Evolutionary conservation across 2,329 filamentous ascomycete species (phyloP).

Genomic region (Aspergillus aculeatinus): DNA sequence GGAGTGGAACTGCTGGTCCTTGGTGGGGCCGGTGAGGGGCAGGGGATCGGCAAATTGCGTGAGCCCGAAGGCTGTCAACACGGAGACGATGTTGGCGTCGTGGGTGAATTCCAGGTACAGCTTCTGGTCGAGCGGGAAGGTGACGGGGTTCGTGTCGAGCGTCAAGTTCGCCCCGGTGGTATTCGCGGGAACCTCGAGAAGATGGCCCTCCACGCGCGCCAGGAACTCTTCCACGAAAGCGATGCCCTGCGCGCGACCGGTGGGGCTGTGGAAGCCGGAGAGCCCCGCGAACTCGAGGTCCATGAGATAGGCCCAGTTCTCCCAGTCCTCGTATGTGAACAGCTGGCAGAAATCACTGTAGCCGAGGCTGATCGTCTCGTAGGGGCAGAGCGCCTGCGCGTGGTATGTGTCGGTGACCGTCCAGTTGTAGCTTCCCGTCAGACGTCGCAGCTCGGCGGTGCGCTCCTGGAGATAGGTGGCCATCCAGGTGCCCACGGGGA

Average conservation of each 20-base stretch:
- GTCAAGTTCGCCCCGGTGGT: slow-evolving; percentile 49
- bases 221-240: slow-evolving; percentile 72
- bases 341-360: slow-evolving; percentile 72
- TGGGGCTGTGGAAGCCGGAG: slow-evolving; percentile 63
- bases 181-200: slow-evolving; percentile 21
- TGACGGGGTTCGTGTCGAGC: slow-evolving; percentile 56
- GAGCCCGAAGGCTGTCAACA: slow-evolving; percentile 71
- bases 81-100: slow-evolving; percentile 69
- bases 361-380: slow-evolving; percentile 74
- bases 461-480: slow-evolving; percentile 65
- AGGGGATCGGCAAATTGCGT: slow-evolving; percentile 63
- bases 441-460: slow-evolving; percentile 57
- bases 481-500: slow-evolving; percentile 55
- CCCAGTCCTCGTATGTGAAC: slow-evolving; percentile 74
- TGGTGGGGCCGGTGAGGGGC: slow-evolving; percentile 43
- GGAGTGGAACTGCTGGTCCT: slow-evolving; percentile 63
- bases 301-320: slow-evolving; percentile 67
- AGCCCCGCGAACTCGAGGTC: slow-evolving; percentile 66
- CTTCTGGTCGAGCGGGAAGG: slow-evolving; percentile 71
- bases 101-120: slow-evolving; percentile 78
- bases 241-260: slow-evolving; percentile 69
- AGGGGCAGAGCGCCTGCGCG: slow-evolving; percentile 71
- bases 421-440: slow-evolving; percentile 63
- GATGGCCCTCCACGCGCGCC: slow-evolving; percentile 56
- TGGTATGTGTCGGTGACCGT: slow-evolving; percentile 63